Evolutionary conservation across 2,329 filamentous ascomycete species (phyloP), one percentile per base, ranked within the genome.

Genomic region (Exophiala lecanii-corni): DNA sequence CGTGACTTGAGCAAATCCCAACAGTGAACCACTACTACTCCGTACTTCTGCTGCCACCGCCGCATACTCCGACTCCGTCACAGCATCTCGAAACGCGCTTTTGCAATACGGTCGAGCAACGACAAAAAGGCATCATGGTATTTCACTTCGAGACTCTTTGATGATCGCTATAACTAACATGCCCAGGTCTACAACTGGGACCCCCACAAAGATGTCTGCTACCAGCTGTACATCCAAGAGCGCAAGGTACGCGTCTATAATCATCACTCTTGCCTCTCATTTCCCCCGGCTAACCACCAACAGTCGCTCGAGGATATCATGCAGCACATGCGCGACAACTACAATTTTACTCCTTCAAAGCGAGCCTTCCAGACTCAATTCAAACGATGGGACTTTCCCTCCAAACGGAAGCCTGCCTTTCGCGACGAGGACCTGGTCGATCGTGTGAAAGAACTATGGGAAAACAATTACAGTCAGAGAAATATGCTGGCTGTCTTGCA

Each of bases 311-410:
- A 84, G 56, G 81, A 89, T 53, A 83, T 92, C 31, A 84, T 86
- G 71, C 73, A 81, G 18, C 80, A 81, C 58, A 82, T 88, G 73
- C 78, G 73, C 51, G 69, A 69, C 43, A 69, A 73, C 45, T 72
- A 83, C 67, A 73, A 78, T 49, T 88, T 89, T 63, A 72, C 78
- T 20, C 84, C 86, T 16, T 86, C 85, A 62, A 87, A 86, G 69
- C 81, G 85, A 47, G 81, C 82, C 32, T 87, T 83, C 49, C 84
- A 88, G 62, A 79, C 74, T 3, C 83, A 88, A 55, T 86, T 89
- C 64, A 83, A 81, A 58, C 73, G 79, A 60, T 92, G 87, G 87
- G 76, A 79, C 5, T 91, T 92, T 55, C 85, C 86, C 10, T 78
- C 75, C 45, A 87, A 87, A 61, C 80, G 85, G 54, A 80, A 82